phyloP scores from a whole-genome alignment of 83 land plant genomes.

The Picea abies region DNA sequence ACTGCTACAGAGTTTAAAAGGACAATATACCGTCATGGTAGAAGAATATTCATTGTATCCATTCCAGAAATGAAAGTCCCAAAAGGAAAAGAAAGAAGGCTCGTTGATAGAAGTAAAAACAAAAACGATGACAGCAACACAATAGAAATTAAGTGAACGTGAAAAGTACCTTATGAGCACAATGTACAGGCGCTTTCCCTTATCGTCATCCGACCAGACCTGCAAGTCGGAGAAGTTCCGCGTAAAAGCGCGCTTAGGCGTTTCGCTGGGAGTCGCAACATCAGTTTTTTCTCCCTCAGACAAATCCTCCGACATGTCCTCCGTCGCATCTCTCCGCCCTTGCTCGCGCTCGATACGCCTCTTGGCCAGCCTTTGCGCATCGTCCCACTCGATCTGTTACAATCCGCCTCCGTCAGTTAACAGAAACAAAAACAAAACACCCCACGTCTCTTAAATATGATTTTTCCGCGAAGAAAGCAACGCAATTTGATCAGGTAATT shows the following conservation, averaged over 20 bases:
- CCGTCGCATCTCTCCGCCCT: conserved; percentile 88
- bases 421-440: neutral
- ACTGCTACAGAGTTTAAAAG: no score
- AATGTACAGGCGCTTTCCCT: conserved; percentile 73
- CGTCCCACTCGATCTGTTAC: conserved; percentile 80
- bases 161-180: conserved; percentile 66
- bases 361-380: conserved; percentile 60
- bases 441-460: no score
- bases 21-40: no score
- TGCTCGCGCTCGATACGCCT: conserved; percentile 83
- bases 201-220: conserved; percentile 71
- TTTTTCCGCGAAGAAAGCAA: no score
- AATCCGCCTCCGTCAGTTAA: neutral
- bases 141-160: no score
- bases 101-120: no score
- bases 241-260: conserved; percentile 51
- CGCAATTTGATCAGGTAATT: no score
- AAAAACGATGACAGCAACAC: no score
- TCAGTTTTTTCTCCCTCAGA: conserved; percentile 88
- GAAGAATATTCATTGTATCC: no score
- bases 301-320: conserved; percentile 92
- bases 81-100: no score
- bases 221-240: conserved; percentile 53
- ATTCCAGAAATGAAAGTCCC: no score
- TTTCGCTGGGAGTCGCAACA: conserved; percentile 17